Base-by-base conservation (phyloP, 495 filamentous ascomycete species). In the Penicillium waksmanii region DNA sequence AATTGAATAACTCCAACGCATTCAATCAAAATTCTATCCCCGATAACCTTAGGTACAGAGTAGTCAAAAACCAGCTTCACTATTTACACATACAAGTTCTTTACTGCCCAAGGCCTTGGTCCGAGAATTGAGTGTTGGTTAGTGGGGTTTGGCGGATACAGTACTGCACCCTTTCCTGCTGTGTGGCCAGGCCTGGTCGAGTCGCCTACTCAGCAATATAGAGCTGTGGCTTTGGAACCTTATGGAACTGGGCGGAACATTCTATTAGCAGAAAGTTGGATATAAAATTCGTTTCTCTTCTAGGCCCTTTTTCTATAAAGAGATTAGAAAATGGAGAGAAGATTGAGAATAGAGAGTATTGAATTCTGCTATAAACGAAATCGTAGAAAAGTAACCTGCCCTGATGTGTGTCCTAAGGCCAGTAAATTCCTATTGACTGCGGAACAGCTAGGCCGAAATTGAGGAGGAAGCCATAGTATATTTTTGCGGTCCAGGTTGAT, bases 391-490 rank as follows among this genome's bases (percentile, higher is more conserved):
- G n/a, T 15, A 21, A 46, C 18, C n/a, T 3, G 42, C 42, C 42
- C 42, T 46, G 42, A 46, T 46, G 42, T 0, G 42, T 46, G 42
- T 23, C 42, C 42, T 8, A 46, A 21, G 42, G 42, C 42, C 11
- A 46, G 42, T 12, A n/a, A 18, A 7, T 46, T 9, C n/a, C 42
- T 10, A 46, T 46, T 46, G 17, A 46, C n/a, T 17, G 61, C 69
- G n/a, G 55, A 69, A 63, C 31, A 40, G 43, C 4, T 58, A 53
- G 61, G 36, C 56, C 58, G 66, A 68, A 56, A 73, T 10, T 66
- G 63, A 54, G 56, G 58, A 59, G 70, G 72, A 60, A 74, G 66
- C 70, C 63, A 71, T 42, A 73, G 50, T 43, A 66, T 47, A 53
- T 67, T 65, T 46, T 60, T 53, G 52, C 55, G 60, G 35, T 60